Evolutionary conservation across 75 land plant species (phyloP).

Genomic region (Gnetum montanum): DNA sequence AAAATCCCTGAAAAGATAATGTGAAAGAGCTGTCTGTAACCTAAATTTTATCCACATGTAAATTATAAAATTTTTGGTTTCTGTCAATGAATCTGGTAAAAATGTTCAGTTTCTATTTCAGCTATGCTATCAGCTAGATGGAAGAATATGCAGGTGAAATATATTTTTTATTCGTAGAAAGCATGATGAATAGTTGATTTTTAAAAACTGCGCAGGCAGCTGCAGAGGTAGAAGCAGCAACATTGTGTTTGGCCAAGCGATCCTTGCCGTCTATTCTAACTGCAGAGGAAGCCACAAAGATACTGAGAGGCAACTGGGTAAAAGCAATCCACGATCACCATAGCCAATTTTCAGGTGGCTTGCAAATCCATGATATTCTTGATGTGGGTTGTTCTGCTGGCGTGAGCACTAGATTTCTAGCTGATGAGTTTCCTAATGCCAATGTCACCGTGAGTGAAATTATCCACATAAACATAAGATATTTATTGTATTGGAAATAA

Average conservation of each 20-base stretch:
- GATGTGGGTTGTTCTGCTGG: constrained; percentile 91
- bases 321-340: constrained; percentile 58
- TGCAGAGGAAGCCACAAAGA: constrained; percentile 50
- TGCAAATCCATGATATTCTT: constrained; percentile 36
- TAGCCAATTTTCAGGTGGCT: constrained; percentile 39
- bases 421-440: constrained; percentile 64
- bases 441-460: constrained; percentile 65
- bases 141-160: too few relatives aligned
- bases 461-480: neutral
- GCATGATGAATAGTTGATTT: constrained; percentile 8
- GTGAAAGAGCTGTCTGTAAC: neutral
- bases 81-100: neutral
- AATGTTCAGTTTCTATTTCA: constrained; percentile 3
- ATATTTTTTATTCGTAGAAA: too few relatives aligned
- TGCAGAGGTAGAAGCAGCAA: constrained; percentile 86
- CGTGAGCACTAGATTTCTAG: constrained; percentile 64
- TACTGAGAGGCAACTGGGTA: constrained; percentile 76
- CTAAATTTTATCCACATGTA: neutral
- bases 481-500: neutral
- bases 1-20: too few relatives aligned
- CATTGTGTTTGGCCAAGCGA: constrained; percentile 63
- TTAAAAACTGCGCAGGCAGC: constrained; percentile 57
- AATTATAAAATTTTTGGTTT: neutral
- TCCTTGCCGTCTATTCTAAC: constrained; percentile 69
- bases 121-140: too few relatives aligned